These are phyloP conservation scores for Pichia inconspicua DNA, from an alignment of 1,139 yeast genomes.

Conservation along the genomic window DNA sequence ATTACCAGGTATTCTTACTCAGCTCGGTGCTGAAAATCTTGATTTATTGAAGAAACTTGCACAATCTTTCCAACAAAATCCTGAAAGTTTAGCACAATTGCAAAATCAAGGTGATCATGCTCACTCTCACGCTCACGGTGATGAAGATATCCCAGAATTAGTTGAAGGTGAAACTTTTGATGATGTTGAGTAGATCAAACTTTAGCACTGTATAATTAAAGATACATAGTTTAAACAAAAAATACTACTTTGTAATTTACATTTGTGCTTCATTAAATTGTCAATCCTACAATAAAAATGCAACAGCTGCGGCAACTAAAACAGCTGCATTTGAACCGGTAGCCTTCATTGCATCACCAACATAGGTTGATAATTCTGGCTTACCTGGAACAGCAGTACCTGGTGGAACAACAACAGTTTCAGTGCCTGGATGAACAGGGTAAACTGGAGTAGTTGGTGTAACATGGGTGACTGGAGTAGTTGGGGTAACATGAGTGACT, in stretches of 20 bases:
- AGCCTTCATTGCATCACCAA: slow-evolving; percentile 3
- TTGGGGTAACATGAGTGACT: neutral
- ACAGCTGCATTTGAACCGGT: slow-evolving; percentile 2
- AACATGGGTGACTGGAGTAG: neutral
- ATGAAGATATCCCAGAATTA: slow-evolving; percentile 84
- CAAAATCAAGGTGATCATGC: slow-evolving; percentile 33
- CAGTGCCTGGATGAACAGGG: neutral
- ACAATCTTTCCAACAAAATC: slow-evolving; percentile 63
- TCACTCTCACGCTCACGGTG: slow-evolving; percentile 16
- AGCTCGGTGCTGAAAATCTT: slow-evolving; percentile 94
- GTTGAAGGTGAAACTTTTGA: slow-evolving; percentile 95
- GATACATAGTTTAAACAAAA: neutral
- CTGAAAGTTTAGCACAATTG: slow-evolving; percentile 34
- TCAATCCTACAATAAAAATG: slow-evolving; percentile 2
- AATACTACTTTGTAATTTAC: neutral
- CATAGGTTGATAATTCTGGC: slow-evolving; percentile 1
- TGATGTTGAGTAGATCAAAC: slow-evolving; percentile 22
- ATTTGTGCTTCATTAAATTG: neutral
- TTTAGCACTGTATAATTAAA: neutral
- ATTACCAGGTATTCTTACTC: slow-evolving; percentile 92
- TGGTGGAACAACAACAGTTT: neutral
- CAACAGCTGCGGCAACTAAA: slow-evolving; percentile 4
- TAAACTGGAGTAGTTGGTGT: neutral
- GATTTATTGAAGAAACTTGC: slow-evolving; percentile 87
- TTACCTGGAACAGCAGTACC: neutral